Evolutionary conservation across 768 basidiomycete species (phyloP), one percentile per base, ranked within the genome.

Genomic region (Boletus sp.): DNA sequence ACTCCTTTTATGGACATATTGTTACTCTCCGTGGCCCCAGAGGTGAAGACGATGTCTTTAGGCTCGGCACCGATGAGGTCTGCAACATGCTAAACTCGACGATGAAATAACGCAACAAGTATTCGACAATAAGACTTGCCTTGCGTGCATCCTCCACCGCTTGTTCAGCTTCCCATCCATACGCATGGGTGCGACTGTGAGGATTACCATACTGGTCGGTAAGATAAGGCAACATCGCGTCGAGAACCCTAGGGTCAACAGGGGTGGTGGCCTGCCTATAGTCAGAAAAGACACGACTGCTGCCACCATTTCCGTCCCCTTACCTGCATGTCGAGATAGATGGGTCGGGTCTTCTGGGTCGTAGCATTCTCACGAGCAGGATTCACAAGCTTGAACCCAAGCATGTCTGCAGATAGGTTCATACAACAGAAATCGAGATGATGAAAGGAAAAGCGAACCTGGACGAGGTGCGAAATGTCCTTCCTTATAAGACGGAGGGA

Each of bases 191-290:
- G 54, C 97, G 85, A 71, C 93, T 95, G 71, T 98, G 97, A 9
- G 97, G 96, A 74, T 98, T 99, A 5, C 97, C 97, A 68, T 89
- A 98, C 71, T 93, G 92, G 71, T 98, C 92, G 5, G 94, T 96
- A 62, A 95, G 76, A 74, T 84, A 98, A 0, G 97, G 97, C 28
- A 99, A 78, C 96, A 98, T 99, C 17, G 89, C 87, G 74, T 98
- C 97, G 55, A 98, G 80, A 5, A 98, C 97, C 56, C 97, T 85
- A 30, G 97, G 97, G 71, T 99, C 97, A 54, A 97, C 86, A 18
- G 97, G 97, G 28, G 97, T 98, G 2, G 97, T 99, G 6, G 97
- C 97, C 92, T 96, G 63, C 14, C 17, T 15, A 46, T 32, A 47
- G 51, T 62, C 55, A 62, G 64, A 45, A 30, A 37, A 53, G 18